Conservation (phyloP, 2,329 filamentous ascomycete genomes). For the Aspergillus tubingensis region DNA sequence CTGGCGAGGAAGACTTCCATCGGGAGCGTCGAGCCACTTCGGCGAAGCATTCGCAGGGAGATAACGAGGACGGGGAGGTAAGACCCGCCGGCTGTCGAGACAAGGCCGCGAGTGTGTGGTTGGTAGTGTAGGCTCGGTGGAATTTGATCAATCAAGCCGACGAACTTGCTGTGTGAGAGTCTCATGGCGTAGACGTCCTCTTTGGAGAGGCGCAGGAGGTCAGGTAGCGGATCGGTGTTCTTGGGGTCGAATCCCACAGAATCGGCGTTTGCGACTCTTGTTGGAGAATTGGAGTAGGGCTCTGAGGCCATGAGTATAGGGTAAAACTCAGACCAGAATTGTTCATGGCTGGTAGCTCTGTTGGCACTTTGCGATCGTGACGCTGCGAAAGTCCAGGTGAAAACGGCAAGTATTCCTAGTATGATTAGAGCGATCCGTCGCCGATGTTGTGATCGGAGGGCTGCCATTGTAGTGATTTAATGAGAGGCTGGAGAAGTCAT, state of each 20-base stretch:
- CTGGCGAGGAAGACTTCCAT: slow-evolving; percentile 24
- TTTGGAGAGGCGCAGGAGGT: slow-evolving; percentile 28
- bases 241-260: slow-evolving; percentile 26
- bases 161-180: slow-evolving; percentile 31
- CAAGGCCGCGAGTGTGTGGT: slow-evolving; percentile 39
- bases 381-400: background rate
- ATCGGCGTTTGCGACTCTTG: slow-evolving; percentile 20
- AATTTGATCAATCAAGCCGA: slow-evolving; percentile 22
- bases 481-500: background rate
- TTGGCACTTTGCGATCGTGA: background rate
- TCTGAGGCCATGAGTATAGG: slow-evolving; percentile 26
- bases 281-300: slow-evolving; percentile 27
- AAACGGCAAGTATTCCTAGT: background rate
- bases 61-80: slow-evolving; percentile 25
- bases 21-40: slow-evolving; percentile 20
- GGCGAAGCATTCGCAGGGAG: slow-evolving; percentile 25
- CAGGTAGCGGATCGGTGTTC: slow-evolving; percentile 27
- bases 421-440: slow-evolving; percentile 1
- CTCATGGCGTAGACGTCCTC: slow-evolving; percentile 31
- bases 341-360: background rate
- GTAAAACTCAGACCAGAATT: slow-evolving; percentile 34
- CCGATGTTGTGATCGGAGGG: background rate
- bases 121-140: slow-evolving; percentile 30
- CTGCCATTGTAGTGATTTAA: background rate
- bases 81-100: slow-evolving; percentile 34